Percentiles rank a stretch among this genome's conserved stretches.
Conservation (phyloP, 192 early-diverging fungal species). For the Backusella mclennaniae region DNA sequence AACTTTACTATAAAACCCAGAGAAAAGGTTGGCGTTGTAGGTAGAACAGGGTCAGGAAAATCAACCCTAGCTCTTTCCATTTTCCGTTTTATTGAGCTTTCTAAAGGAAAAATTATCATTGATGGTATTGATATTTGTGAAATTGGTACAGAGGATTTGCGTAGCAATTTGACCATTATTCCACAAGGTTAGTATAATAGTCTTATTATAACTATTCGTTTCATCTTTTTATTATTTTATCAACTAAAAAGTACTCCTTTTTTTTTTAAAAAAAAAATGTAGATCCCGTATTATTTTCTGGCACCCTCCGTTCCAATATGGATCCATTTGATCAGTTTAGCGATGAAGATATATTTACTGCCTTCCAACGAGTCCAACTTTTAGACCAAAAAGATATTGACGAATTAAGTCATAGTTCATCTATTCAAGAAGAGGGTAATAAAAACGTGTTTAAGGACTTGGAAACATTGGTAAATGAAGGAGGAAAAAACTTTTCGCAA, state of each 20-base stretch:
- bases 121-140: conserved; percentile 78
- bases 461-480: conserved; percentile 66
- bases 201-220: conserved; percentile 40
- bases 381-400: conserved; percentile 4
- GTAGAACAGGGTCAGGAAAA: conserved; percentile 86
- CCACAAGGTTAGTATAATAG: conserved; percentile 58
- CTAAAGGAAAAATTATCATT: conserved; percentile 67
- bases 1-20: conserved; percentile 58
- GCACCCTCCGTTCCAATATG: conserved; percentile 75
- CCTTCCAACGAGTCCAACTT: conserved; percentile 68
- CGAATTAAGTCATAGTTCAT: neutral
- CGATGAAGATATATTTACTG: conserved; percentile 79
- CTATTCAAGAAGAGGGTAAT: neutral
- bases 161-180: conserved; percentile 72
- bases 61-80: conserved; percentile 76
- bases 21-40: conserved; percentile 91
- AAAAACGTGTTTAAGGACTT: conserved; percentile 19
- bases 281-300: conserved; percentile 45
- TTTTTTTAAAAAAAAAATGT: conserved; percentile 6
- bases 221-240: neutral
- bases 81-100: conserved; percentile 75
- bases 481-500: conserved; percentile 69
- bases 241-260: conserved; percentile 3
- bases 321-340: conserved; percentile 82
- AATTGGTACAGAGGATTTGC: conserved; percentile 74